A percentile compares a stretch with the other conserved stretches of the same genome.
phyloP scores from a whole-genome alignment of 441 rosid species.

The Syzygium syzygioides region DNA sequence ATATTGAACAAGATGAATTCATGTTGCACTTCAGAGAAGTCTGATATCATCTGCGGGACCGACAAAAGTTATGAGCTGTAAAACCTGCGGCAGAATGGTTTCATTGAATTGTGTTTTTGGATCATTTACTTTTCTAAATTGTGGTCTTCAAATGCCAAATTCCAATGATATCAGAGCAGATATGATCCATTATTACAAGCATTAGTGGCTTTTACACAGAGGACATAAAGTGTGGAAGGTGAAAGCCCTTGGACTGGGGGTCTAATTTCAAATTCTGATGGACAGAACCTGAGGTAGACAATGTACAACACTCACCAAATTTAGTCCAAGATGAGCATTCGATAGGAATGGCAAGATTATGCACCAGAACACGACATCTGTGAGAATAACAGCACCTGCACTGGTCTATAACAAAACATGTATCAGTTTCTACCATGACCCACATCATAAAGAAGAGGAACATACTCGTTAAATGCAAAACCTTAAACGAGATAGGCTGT shows the following conservation, averaged over 20 bases:
- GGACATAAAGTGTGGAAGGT: background rate
- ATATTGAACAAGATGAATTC: background rate
- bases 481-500: background rate
- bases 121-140: background rate
- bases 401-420: constrained; percentile 35
- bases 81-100: background rate
- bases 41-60: background rate
- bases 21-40: background rate
- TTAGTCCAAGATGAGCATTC: constrained; percentile 48
- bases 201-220: background rate
- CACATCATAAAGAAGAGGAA: background rate
- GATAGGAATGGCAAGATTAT: constrained; percentile 63
- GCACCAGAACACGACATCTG: constrained; percentile 77
- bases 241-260: background rate
- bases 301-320: constrained; percentile 33
- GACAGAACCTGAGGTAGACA: background rate
- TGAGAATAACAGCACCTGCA: constrained; percentile 79
- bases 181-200: background rate
- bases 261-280: background rate
- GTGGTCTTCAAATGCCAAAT: background rate
- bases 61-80: background rate
- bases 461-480: background rate
- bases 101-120: background rate
- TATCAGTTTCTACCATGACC: background rate
- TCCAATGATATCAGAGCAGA: background rate